Evolutionary conservation across 2,329 filamentous ascomycete genomes (phyloP).

Genomic region (Aspergillus flavus): DNA sequence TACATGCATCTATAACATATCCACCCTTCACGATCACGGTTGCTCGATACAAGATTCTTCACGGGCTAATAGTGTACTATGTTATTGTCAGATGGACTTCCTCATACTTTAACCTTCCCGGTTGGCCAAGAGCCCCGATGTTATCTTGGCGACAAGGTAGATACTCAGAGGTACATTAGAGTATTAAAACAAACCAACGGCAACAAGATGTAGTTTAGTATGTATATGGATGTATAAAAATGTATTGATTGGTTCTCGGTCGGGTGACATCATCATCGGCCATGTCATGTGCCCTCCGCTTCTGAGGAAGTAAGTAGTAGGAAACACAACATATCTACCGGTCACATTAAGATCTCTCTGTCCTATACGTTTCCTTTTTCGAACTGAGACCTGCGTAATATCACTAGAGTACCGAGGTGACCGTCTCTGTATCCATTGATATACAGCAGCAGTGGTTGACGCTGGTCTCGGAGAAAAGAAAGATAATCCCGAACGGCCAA

Average conservation of each 20-base stretch:
- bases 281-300: slow-evolving; percentile 7
- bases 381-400: neutral
- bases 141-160: too few relatives aligned
- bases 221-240: neutral
- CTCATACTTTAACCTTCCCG: too few relatives aligned
- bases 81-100: too few relatives aligned
- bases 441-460: neutral
- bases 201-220: too few relatives aligned
- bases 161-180: too few relatives aligned
- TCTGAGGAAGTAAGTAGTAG: neutral
- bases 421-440: neutral
- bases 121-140: too few relatives aligned
- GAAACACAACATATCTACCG: neutral
- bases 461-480: slow-evolving; percentile 30
- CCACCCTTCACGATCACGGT: too few relatives aligned
- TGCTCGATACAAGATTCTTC: too few relatives aligned
- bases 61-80: too few relatives aligned
- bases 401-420: neutral
- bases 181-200: too few relatives aligned
- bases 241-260: neutral
- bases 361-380: neutral
- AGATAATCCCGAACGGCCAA: slow-evolving; percentile 15
- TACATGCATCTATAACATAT: neutral
- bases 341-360: neutral
- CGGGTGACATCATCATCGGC: slow-evolving; percentile 32